Evolutionary conservation across 768 basidiomycete species (phyloP).

Genomic region (Floccularia luteovirens): DNA sequence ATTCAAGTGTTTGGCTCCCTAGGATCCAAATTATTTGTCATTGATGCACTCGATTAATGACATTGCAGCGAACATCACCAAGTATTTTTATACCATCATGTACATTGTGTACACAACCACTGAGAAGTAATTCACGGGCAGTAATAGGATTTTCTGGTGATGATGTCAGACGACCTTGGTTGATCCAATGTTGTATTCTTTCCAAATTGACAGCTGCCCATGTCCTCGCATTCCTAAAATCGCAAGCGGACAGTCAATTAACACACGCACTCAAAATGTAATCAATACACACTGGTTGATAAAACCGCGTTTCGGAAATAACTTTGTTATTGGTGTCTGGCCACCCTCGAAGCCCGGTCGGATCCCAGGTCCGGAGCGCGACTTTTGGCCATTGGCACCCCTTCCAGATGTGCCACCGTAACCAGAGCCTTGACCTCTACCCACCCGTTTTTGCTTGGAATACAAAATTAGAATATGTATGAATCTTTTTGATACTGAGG

Average conservation of each 20-base stretch:
- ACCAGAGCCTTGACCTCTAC: conserved; percentile 88
- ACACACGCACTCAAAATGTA: neutral
- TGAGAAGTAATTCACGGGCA: conserved; percentile 74
- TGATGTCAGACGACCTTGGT: conserved; percentile 72
- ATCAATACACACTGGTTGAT: conserved; percentile 68
- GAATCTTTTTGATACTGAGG: neutral
- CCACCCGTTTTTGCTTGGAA: conserved; percentile 84
- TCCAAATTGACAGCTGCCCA: conserved; percentile 85
- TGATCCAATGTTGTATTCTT: conserved; percentile 86
- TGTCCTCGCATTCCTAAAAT: conserved; percentile 56
- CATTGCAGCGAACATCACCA: conserved; percentile 47
- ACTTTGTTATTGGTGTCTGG: conserved; percentile 86
- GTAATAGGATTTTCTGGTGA: conserved; percentile 82
- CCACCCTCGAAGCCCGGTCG: conserved; percentile 91
- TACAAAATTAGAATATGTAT: conserved; percentile 5
- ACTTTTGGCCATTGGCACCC: conserved; percentile 94
- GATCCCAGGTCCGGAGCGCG: conserved; percentile 83
- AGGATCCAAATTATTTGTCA: neutral
- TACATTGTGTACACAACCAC: conserved; percentile 82
- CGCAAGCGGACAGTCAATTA: neutral
- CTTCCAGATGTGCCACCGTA: conserved; percentile 89
- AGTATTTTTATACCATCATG: conserved; percentile 91
- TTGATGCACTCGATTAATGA: neutral
- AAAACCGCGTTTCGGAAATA: conserved; percentile 93
- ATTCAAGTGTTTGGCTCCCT: conserved; percentile 65